Evolutionary conservation across 2,329 filamentous ascomycete genomes (phyloP), one percentile per base, ranked within the genome.

Genomic region (Penicillium sp.): DNA sequence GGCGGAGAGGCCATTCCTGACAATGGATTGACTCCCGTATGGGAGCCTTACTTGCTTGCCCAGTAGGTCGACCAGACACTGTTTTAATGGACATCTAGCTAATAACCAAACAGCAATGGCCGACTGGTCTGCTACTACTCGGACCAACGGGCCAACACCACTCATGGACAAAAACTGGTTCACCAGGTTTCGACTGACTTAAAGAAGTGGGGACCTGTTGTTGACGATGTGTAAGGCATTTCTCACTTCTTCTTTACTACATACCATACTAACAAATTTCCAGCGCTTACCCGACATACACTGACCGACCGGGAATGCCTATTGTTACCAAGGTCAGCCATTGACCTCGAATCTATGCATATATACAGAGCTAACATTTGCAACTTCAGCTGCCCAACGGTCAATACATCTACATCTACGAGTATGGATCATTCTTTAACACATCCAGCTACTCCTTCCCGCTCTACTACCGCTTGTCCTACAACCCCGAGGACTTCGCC

Each of bases 91-190:
- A 19, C 2, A 9, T 19, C 30, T n/a, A 3, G 3, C 57, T 69
- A 62, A 64, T 49, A 13, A 13, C n/a, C 2, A 13, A 1, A 38
- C 30, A 74, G 72, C 72, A 77, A 89, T 59, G 81, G 85, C 57
- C 80, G 85, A 56, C 77, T 91, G 19, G 83, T 91, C 38, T 80
- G 84, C 68, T 91, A 90, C 80, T 91, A 91, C 78, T 88, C 88
- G 1, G 89, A 91, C 74, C 89, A 91, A 72, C 84, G 89, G 38
- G 88, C 88, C 64, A 82, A 87, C 65, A 79, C 79, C 1, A 74
- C 71, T 2, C 81, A 91, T 70, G 89, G 89, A 19, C 89, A 91
- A 75, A 90, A 91, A 71, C 81, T 91, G 42, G 82, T 86, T 2
- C 88, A 91, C 73, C 88, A 91, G 74, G 80, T 81, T 17, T 83